Evolutionary conservation across 1,284 basidiomycete genomes (phyloP).

Genomic region (Ustilago bromivora): DNA sequence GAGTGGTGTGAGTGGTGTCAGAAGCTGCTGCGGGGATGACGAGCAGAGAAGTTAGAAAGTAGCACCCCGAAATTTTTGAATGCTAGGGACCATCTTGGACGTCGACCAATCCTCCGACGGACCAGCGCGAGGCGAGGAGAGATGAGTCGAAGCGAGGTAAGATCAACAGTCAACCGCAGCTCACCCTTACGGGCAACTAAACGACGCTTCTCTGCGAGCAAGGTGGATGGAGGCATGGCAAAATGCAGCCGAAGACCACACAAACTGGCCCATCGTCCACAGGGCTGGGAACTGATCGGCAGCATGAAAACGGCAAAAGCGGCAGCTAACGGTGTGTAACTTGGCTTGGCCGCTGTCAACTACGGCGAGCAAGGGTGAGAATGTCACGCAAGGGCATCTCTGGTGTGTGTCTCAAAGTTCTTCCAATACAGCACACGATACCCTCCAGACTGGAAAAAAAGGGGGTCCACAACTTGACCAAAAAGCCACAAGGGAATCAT

Average conservation of each 20-base stretch:
- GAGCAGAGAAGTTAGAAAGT: slow-evolving; percentile 37
- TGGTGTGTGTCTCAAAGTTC: slow-evolving; percentile 5
- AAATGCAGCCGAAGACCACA: not conserved
- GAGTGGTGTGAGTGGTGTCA: slow-evolving; percentile 3
- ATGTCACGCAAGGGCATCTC: not conserved
- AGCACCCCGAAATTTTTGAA: slow-evolving; percentile 40
- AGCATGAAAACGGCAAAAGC: slow-evolving; percentile 8
- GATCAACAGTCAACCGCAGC: slow-evolving; percentile 8
- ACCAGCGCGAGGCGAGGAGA: not conserved
- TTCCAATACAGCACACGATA: slow-evolving; percentile 15
- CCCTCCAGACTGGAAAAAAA: not conserved
- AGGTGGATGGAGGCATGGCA: not conserved
- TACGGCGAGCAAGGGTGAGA: not conserved
- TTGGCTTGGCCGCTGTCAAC: slow-evolving; percentile 8
- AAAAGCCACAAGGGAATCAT: slow-evolving; percentile 3
- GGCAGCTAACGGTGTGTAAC: slow-evolving; percentile 6
- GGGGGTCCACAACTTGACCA: slow-evolving; percentile 1
- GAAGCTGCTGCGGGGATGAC: slow-evolving; percentile 33
- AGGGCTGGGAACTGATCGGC: slow-evolving; percentile 10
- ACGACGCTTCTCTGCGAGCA: not conserved
- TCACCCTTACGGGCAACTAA: slow-evolving; percentile 8
- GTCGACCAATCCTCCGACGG: slow-evolving; percentile 4
- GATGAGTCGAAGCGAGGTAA: not conserved
- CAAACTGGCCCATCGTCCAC: not conserved
- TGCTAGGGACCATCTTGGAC: slow-evolving; percentile 4